Evolutionary conservation across 1,139 yeast species (phyloP).

Genomic region (Suhomyces maxii): DNA sequence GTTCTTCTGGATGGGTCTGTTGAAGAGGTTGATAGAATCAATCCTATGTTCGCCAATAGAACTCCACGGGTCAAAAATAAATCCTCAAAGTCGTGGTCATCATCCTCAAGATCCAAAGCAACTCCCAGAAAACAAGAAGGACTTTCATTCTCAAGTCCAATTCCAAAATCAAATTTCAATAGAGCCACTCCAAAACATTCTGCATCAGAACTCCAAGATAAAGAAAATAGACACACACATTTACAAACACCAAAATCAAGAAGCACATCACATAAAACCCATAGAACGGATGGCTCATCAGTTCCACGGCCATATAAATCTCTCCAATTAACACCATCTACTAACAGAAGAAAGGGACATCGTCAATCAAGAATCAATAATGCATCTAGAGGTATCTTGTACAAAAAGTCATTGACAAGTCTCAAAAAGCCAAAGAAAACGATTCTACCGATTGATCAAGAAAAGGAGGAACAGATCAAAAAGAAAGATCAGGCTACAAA

Average conservation of each 20-base stretch:
- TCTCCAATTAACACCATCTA: not conserved
- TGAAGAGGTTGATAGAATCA: constrained; percentile 20
- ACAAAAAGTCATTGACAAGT: constrained; percentile 7
- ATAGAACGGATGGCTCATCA: not conserved
- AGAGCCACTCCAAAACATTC: not conserved
- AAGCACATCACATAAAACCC: too few species aligned
- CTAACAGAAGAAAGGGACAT: too few species aligned
- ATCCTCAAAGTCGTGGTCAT: not conserved
- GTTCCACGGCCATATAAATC: not conserved
- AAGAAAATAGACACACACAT: not conserved
- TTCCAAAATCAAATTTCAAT: not conserved
- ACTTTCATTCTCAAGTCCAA: not conserved
- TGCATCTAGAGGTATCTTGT: constrained; percentile 3
- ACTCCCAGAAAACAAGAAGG: not conserved
- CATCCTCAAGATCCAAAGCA: not conserved
- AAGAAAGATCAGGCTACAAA: too few species aligned
- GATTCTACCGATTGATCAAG: not conserved
- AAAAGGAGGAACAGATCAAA: too few species aligned
- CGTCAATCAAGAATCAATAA: not conserved
- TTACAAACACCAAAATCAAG: not conserved
- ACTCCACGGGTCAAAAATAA: not conserved
- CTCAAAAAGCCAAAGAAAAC: not conserved
- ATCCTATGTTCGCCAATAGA: constrained; percentile 20
- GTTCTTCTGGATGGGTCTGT: constrained; percentile 13
- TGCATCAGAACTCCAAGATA: not conserved